Base-by-base conservation (phyloP, 495 filamentous ascomycete genomes). In the Tuber microsphaerosporum region DNA sequence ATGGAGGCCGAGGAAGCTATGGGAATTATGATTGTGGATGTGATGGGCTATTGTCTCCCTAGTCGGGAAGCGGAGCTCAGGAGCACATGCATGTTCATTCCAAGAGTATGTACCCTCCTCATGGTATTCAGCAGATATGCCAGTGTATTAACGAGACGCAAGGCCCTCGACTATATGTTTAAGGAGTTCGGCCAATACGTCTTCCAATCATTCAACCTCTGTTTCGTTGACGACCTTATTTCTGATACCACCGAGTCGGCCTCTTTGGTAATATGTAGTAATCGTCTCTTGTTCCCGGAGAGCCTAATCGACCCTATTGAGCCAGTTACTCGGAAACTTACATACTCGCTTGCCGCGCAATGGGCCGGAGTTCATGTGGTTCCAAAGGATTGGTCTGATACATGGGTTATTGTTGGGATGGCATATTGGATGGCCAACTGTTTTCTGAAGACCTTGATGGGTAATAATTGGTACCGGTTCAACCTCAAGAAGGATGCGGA, bases 331-430 rank as follows among this genome's bases (percentile, higher is more conserved):
- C 88, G 94, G 51, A 88, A 86, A 70, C 85, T 98, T 8, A 90
- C 94, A 19, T 90, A 96, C 84, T 90, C 92, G 31, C 85, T 98
- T 41, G 92, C 96, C n/a, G 91, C 88, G 75, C 95, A 99, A 82
- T 99, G 94, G 91, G 90, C 93, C 75, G 95, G 95, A 9, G 90
- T 98, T 75, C 91, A 92, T 76, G 90, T 99, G 69, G 89, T 95
- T 69, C 91, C 95, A 2, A 90, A 92, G 79, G 88, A 91, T 45
- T 89, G 90, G 56, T 86, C 84, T n/a, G 95, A 99, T 82, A 90
- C 87, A 20, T 99, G 95, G 95, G 89, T 94, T n/a, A 91, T 94
- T 16, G 89, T 94, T 77, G 96, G 95, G 5, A 91, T 97, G 71
- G 91, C 94, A 34, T 94, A 92, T 87, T 97, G 92, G 84, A 94